These are phyloP conservation scores for Hepatocystis sp. DNA, from an alignment of 169 alveolate genomes.

Conservation along the genomic window DNA sequence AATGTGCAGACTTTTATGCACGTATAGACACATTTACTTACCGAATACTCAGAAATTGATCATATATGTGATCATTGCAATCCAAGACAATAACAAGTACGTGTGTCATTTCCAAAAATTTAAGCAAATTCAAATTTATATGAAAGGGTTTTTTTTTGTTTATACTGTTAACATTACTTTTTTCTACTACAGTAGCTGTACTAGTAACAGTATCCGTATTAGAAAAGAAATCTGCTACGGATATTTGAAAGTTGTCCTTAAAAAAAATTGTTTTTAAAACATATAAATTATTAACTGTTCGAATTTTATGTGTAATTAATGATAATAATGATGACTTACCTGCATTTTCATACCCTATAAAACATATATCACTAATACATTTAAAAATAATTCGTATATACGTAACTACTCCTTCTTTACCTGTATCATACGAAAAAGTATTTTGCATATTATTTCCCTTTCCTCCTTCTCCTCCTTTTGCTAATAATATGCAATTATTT, in stretches of 20 bases:
- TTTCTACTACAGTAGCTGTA: background rate
- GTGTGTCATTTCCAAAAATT: slow-evolving; percentile 44
- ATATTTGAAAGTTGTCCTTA: slow-evolving; percentile 49
- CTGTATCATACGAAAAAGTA: slow-evolving; percentile 50
- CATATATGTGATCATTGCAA: background rate
- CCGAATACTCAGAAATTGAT: slow-evolving; percentile 56
- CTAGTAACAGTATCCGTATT: background rate
- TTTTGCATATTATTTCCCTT: slow-evolving; percentile 69
- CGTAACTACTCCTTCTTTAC: slow-evolving; percentile 18
- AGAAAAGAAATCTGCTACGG: slow-evolving; percentile 59
- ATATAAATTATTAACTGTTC: slow-evolving; percentile 61
- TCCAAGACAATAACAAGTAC: slow-evolving; percentile 59
- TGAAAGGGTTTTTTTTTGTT: slow-evolving; percentile 8
- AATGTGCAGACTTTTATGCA: background rate
- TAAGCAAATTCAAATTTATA: slow-evolving; percentile 18
- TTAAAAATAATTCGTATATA: slow-evolving; percentile 29
- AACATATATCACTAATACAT: slow-evolving; percentile 71
- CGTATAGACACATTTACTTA: background rate
- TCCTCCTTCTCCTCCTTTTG: slow-evolving; percentile 71
- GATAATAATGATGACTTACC: slow-evolving; percentile 58
- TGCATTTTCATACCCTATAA: slow-evolving; percentile 31
- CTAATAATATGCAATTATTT: slow-evolving; percentile 38
- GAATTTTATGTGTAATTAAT: slow-evolving; percentile 56
- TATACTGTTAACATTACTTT: background rate
- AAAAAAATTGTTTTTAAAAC: slow-evolving; percentile 51